phyloP scores from a whole-genome alignment of 225 moss, liverwort and hornwort genomes.

The Marchantia polymorpha region DNA sequence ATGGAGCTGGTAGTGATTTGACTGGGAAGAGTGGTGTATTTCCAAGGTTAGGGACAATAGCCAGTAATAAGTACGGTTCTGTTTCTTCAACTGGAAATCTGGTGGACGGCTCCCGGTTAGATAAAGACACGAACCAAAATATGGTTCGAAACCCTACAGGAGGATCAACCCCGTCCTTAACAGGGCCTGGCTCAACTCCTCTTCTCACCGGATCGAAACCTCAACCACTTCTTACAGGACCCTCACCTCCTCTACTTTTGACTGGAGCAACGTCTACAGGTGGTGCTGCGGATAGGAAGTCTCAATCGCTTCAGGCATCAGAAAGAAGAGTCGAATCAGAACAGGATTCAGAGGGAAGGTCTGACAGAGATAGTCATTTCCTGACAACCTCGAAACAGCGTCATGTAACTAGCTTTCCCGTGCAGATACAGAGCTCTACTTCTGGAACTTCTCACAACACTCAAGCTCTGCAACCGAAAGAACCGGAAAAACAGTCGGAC shows the following conservation, averaged over 20 bases:
- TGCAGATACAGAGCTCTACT: not conserved
- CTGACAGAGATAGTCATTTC: constrained; percentile 5
- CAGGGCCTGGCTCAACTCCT: constrained; percentile 8
- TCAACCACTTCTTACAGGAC: constrained; percentile 1
- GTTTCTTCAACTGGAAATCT: constrained; percentile 6
- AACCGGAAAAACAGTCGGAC: constrained; percentile 8
- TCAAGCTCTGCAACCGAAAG: constrained; percentile 1
- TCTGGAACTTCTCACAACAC: not conserved
- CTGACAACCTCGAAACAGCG: constrained; percentile 10
- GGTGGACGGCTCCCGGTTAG: not conserved
- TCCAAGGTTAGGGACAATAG: constrained; percentile 9
- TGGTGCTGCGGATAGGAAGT: not conserved
- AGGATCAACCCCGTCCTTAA: constrained; percentile 2
- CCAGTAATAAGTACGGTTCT: constrained; percentile 10
- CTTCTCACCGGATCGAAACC: constrained; percentile 3
- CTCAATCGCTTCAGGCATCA: constrained; percentile 5
- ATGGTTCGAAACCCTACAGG: not conserved
- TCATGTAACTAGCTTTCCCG: not conserved
- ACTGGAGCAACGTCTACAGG: constrained; percentile 12
- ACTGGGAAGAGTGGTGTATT: constrained; percentile 1
- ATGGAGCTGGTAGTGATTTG: constrained; percentile 1
- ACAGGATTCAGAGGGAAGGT: not conserved
- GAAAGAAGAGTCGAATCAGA: constrained; percentile 6
- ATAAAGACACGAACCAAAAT: constrained; percentile 13
- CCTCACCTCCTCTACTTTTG: not conserved